Evolutionary conservation across 805 yeast genomes (phyloP), one percentile per base, ranked within the genome.

Genomic region (Sungouiozyma ichnusensis): DNA sequence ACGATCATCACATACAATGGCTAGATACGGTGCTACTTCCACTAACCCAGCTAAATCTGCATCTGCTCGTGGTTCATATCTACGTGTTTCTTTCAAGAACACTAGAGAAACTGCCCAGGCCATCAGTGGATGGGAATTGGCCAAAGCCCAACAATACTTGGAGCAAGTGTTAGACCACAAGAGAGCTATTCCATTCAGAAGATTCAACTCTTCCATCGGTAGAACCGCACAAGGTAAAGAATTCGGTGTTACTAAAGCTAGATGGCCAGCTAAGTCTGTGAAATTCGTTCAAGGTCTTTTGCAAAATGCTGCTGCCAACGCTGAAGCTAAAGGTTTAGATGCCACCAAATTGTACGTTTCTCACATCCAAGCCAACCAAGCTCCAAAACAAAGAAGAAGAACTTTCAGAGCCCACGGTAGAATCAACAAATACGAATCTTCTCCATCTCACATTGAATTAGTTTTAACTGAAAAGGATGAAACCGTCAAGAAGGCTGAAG

Each of bases 331-430:
- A 81, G 98, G 98, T 66, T 86, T 92, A 74, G 97, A 92, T 71
- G 79, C 84, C 63, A 77, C 94, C 63, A 85, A 84, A 71, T 84
- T 92, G 69, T 83, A 81, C 75, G 79, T 92, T 67, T 81, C 94
- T 62, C 97, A 92, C 85, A 90, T 92, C 70, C 98, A 92, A 80
- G 98, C 92, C 67, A 92, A 92, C 95, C 96, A 87, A 73, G 98
- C 98, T 66, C 99, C 99, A 76, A 87, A 87, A 77, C 94, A 86
- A 78, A 92, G 97, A 81, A 90, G 99, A 80, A 87, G 99, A 79
- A 92, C 98, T 67, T 92, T 77, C 95, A 88, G 99, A 83, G 99
- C 99, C 65, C 97, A 90, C 83, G 99, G 99, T 85, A 92, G 98
- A 83, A 85, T 88, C 71, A 92, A 92, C 77, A 95, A 96, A 65